Evolutionary conservation across 495 filamentous ascomycete genomes (phyloP).

Genomic region (Hypoxylon crocopeplum): DNA sequence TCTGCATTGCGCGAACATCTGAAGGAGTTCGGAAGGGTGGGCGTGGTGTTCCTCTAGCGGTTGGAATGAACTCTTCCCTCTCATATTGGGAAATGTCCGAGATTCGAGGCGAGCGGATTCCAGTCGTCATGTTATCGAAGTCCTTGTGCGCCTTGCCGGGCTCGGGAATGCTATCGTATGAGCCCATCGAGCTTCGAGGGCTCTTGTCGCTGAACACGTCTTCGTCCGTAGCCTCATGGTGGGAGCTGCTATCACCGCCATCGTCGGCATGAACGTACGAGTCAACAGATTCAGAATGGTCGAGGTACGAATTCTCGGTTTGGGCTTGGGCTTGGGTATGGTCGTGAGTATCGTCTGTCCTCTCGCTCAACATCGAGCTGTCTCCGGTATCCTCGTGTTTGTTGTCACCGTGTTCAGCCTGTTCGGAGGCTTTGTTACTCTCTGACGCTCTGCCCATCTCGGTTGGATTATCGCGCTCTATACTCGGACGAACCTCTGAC

Average conservation of each 20-base stretch:
- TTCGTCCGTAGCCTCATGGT: conserved; percentile 58
- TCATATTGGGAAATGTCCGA: conserved; percentile 50
- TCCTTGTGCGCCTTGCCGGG: conserved; percentile 23
- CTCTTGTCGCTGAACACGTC: conserved; percentile 63
- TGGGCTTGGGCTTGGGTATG: conserved; percentile 13
- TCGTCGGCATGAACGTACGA: conserved; percentile 37
- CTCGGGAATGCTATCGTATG: conserved; percentile 43
- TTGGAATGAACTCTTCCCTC: conserved; percentile 50
- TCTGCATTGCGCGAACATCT: conserved; percentile 79
- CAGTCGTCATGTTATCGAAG: conserved; percentile 41
- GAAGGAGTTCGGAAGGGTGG: conserved; percentile 67
- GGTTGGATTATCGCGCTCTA: conserved; percentile 13
- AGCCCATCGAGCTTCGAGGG: conserved; percentile 54
- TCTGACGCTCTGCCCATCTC: conserved; percentile 2
- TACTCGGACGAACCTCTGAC: conserved; percentile 17
- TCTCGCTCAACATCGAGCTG: conserved; percentile 44
- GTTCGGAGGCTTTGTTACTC: conserved; percentile 5
- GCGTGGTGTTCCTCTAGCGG: conserved; percentile 46
- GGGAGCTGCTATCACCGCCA: conserved; percentile 48
- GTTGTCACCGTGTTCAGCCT: conserved; percentile 2
- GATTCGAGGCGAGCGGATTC: conserved; percentile 51
- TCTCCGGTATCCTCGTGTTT: conserved; percentile 32
- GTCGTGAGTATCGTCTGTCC: conserved; percentile 40
- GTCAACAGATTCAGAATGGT: conserved; percentile 18
- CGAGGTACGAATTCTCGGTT: conserved; percentile 31